Conservation (phyloP, 257 asterid genomes). For the Rauvolfia tetraphylla region DNA sequence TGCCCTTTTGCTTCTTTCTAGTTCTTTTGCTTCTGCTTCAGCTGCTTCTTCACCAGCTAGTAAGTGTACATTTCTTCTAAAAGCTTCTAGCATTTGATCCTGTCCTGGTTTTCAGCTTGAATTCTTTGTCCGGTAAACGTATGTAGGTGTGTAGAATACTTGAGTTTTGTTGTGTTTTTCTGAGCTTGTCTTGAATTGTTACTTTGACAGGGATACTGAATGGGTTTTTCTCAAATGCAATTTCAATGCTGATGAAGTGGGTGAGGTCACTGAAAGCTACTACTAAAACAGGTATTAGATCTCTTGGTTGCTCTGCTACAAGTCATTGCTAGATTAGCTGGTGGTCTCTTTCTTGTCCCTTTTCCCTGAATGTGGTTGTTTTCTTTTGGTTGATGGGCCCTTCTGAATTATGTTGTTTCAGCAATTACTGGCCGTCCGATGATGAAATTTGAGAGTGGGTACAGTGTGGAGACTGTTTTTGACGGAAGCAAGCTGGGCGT, state of each 20-base stretch:
- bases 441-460: constrained; percentile 96
- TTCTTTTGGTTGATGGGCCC: constrained; percentile 6
- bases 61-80: constrained; percentile 30
- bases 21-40: constrained; percentile 45
- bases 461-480: constrained; percentile 84
- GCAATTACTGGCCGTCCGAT: constrained; percentile 75
- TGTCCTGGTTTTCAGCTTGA: not conserved
- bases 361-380: not conserved
- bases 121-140: not conserved
- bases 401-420: constrained; percentile 27
- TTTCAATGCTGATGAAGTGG: constrained; percentile 77
- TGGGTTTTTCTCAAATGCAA: constrained; percentile 70
- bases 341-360: constrained; percentile 4
- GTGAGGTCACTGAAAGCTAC: constrained; percentile 61
- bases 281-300: constrained; percentile 64
- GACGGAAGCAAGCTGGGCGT: constrained; percentile 97
- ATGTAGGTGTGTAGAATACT: not conserved
- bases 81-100: constrained; percentile 42
- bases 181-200: not conserved
- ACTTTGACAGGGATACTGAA: constrained; percentile 56
- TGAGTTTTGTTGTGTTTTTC: not conserved
- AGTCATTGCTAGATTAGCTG: constrained; percentile 18
- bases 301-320: constrained; percentile 15
- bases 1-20: constrained; percentile 47
- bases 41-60: constrained; percentile 73